Base-by-base conservation (phyloP, 2,329 filamentous ascomycete genomes). In the Penicillium oxalicum region DNA sequence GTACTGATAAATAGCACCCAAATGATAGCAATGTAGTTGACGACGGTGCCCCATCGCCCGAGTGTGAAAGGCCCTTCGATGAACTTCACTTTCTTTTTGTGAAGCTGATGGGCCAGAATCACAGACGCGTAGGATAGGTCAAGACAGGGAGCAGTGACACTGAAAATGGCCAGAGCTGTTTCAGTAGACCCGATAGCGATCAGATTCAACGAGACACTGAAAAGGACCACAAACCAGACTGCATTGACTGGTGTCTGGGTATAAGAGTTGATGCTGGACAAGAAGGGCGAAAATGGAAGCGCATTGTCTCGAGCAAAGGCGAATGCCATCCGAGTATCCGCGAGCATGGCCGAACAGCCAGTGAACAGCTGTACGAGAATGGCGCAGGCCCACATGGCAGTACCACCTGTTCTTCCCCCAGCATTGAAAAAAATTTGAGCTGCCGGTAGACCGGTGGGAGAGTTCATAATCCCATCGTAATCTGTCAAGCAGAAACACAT, bases 311-410 rank as follows among this genome's bases (percentile, higher is more conserved):
- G 72, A 13, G 80, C 71, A 63, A 83, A 82, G 2, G 80, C 80
- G 62, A 78, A 83, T 1, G 77, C 77, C 78, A 83, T 82, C 52
- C 79, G 71, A 24, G 78, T 81, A 62, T 83, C 80, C 33, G 81
- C 80, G 40, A 84, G 64, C 79, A 84, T 81, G 4, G 81, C 81
- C 13, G 79, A 78, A 47, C 79, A 81, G 18, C 81, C 80, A 0
- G 81, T 84, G 66, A 84, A 83, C 62, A 82, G 80, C 51, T 84
- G 81, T 2, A 84, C 79, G 0, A 84, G 71, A 50, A 83, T 79
- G 13, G 81, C 77, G 50, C 80, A 80, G 47, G 76, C 76, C 77
- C 78, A 82, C 79, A 83, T 83, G 12, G 74, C 60, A 0, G 77
- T 79, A 28, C 78, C 80, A n/a, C 78, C 79, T 2, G 63, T 71